phyloP scores from a whole-genome alignment of 192 early-diverging fungal genomes.

The Rhizoclosmatium sp. region DNA sequence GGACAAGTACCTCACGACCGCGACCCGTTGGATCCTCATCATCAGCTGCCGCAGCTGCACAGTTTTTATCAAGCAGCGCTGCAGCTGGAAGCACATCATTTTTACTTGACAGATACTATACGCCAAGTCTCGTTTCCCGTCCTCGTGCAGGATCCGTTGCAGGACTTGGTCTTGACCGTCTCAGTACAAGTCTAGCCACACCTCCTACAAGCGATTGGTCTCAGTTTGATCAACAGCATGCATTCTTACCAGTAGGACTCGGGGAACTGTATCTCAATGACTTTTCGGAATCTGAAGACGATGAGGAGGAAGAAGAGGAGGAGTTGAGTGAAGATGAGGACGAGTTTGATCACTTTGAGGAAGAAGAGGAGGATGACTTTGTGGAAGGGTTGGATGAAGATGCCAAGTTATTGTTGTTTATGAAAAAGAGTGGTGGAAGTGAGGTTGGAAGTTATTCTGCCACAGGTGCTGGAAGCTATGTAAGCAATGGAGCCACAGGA shows the following conservation, averaged over 20 bases:
- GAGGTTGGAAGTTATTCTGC: background rate
- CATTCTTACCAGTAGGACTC: background rate
- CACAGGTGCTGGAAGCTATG: background rate
- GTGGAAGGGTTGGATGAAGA: background rate
- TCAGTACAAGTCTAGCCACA: conserved; percentile 19
- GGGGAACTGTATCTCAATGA: background rate
- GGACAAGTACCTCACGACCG: background rate
- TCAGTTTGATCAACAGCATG: conserved; percentile 11
- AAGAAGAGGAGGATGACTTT: background rate
- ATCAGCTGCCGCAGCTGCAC: conserved; percentile 8
- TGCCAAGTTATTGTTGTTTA: background rate
- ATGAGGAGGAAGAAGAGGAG: conserved; percentile 4
- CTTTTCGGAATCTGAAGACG: background rate
- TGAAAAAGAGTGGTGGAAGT: background rate
- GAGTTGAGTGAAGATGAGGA: conserved; percentile 10
- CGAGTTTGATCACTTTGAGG: conserved; percentile 17
- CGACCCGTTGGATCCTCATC: background rate
- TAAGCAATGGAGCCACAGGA: background rate
- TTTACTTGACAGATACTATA: conserved; percentile 19
- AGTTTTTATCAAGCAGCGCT: background rate
- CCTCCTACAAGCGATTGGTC: conserved; percentile 32
- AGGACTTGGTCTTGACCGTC: background rate
- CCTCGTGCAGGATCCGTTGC: background rate
- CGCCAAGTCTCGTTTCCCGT: conserved; percentile 17
- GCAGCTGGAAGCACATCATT: background rate